phyloP scores from a whole-genome alignment of 352 stramenopile genomes.

The Phytophthora idaei region DNA sequence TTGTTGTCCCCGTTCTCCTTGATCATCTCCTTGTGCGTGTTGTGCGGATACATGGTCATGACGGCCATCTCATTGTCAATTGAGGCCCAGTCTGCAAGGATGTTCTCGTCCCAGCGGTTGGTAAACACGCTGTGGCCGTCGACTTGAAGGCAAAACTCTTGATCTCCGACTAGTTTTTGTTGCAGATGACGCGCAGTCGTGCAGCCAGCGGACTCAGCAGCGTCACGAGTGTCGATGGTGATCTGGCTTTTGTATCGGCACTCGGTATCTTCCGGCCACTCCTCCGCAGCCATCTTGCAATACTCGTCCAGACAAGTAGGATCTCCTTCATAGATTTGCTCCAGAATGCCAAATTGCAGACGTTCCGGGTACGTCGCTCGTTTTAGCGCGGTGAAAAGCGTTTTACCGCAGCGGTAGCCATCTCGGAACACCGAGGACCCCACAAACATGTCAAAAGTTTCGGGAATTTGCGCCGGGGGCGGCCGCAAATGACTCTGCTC shows the following conservation, averaged over 20 bases:
- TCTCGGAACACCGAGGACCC: slow-evolving; percentile 83
- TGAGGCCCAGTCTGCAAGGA: slow-evolving; percentile 28
- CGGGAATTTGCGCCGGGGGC: slow-evolving; percentile 54
- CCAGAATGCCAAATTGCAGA: slow-evolving; percentile 78
- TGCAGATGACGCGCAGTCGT: slow-evolving; percentile 77
- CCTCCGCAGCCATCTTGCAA: slow-evolving; percentile 66
- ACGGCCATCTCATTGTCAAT: slow-evolving; percentile 81
- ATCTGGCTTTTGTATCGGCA: slow-evolving; percentile 73
- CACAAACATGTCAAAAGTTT: slow-evolving; percentile 61
- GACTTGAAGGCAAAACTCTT: slow-evolving; percentile 86
- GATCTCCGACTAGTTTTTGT: slow-evolving; percentile 65
- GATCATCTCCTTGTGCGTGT: slow-evolving; percentile 72
- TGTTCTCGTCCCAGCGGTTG: no score
- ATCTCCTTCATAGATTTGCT: slow-evolving; percentile 78
- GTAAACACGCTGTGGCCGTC: slow-evolving; percentile 84
- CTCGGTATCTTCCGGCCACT: slow-evolving; percentile 60
- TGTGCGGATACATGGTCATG: no score
- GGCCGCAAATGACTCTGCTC: slow-evolving; percentile 43
- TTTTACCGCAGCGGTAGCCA: slow-evolving; percentile 78
- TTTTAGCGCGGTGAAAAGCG: slow-evolving; percentile 74
- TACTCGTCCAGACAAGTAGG: slow-evolving; percentile 72
- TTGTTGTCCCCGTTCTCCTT: slow-evolving; percentile 77
- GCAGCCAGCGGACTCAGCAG: slow-evolving; percentile 71
- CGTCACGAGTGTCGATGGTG: slow-evolving; percentile 61
- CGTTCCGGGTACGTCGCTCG: slow-evolving; percentile 63